Base-by-base conservation (phyloP, 1,284 basidiomycete species). In the Waitea zeae region DNA sequence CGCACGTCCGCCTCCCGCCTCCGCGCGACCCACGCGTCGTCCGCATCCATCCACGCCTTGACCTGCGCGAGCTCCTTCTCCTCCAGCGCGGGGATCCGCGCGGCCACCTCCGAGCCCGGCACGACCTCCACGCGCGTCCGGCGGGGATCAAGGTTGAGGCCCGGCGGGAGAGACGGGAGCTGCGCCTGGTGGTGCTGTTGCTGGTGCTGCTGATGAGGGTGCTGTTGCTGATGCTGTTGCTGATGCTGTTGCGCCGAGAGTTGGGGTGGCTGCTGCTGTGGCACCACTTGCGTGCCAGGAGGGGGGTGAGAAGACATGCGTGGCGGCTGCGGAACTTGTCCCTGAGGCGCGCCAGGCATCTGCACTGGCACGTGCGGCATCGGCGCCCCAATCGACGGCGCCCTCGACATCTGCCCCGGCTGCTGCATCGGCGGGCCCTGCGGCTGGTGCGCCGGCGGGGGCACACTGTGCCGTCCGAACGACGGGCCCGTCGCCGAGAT, bases 61-160 rank as follows among this genome's bases (percentile, higher is more conserved):
- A 77, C 54, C 17, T 62, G 44, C 17, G 39, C 39, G 35, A 67
- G 61, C 43, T 75, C 67, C 7, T 50, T 49, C 11, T 56, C 53
- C 1, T 50, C 46, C 22, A 90, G 54, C 0, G 62, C 49, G 2
- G 73, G 74, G 34, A 84, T 71, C 29, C 50, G 48, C 30, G 58
- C 57, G 2, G 58, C 54, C 42, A 73, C 61, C 34, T 67, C 61
- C 34, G 58, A 51, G 29, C 73, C 58, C 3, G 80, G 75, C 2
- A 88, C 65, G 35, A 67, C 54, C 6, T 69, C 67, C 33, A 86
- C 62, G 13, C 62, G 61, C 4, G 81, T 86, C 34, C 73, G 67
- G 22, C 62, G 58, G 17, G 67, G 64, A 48, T 76, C 74, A 37
- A 75, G 58, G 5, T 59, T 58, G 11, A 62, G 46, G 44, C 54